Evolutionary conservation across 1,139 yeast species (phyloP), one percentile per base, ranked within the genome.

Genomic region (Blastobotrys elegans): DNA sequence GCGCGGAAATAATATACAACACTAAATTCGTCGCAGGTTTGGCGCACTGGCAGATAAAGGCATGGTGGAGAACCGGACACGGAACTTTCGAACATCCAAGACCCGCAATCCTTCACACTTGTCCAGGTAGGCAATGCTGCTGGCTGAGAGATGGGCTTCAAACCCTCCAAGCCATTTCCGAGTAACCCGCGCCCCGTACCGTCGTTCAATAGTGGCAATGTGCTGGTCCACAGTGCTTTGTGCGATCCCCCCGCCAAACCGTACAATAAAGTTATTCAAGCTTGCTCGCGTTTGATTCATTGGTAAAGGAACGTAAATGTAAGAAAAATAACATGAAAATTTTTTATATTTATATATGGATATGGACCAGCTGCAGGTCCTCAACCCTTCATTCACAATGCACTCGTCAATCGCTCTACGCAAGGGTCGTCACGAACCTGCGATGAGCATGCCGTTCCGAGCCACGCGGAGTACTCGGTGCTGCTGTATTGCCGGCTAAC

Each of bases 111-210:
- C 33, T 13, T 3, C 3, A 24, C 39, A 42, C 11, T 42, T 14
- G 17, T 34, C 34, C 4, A 29, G 27, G 27, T 34, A 34, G 22
- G 11, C 27, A 22, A 42, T 34, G n/a, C 45, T 33, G 3, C 4
- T 16, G 8, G 39, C 24, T 11, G 32, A 29, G 16, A 34, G 34
- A 13, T 14, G 6, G 4, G 43, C 43, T 21, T 40, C 43, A 22
- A 32, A 40, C 14, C 43, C 43, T 4, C 43, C 43, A 11, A 40
- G 37, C 43, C 43, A 40, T 21, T 31, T 32, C 14, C 43, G 36
- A 2, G n/a, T 22, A 6, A 40, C 30, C n/a, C 4, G 3, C 8
- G 35, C 36, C 2, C 36, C 43, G 13, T 2, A 14, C 5, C n/a
- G 7, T 20, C 5, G 16, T 21, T 32, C 30, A 20, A 40, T 30